These are phyloP conservation scores for Tilletia setariae DNA, from an alignment of 1,284 basidiomycete genomes.

Conservation along the genomic window DNA sequence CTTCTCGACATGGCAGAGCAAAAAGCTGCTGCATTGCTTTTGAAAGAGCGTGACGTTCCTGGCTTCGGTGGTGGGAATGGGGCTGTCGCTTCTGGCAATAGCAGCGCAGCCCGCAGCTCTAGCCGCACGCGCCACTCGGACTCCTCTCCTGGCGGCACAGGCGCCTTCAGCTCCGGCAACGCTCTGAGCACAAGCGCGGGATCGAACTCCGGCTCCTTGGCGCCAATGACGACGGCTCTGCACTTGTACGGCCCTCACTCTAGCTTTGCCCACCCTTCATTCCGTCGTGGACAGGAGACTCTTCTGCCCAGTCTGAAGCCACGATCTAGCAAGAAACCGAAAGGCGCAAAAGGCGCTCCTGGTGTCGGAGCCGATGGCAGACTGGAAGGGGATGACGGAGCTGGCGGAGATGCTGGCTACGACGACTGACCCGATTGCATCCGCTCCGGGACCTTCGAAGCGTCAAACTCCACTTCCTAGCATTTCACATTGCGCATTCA, in stretches of 20 bases:
- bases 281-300: constrained; percentile 45
- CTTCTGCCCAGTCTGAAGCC: constrained; percentile 52
- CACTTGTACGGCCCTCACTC: constrained; percentile 51
- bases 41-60: neutral
- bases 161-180: neutral
- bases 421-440: neutral
- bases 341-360: constrained; percentile 25
- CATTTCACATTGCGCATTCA: neutral
- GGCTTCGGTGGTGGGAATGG: neutral
- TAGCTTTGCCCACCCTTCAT: constrained; percentile 51
- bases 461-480: neutral
- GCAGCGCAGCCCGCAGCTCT: constrained; percentile 23
- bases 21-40: constrained; percentile 29
- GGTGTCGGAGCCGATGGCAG: neutral
- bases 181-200: neutral
- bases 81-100: neutral
- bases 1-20: constrained; percentile 45
- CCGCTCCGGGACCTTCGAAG: neutral
- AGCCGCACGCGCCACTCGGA: constrained; percentile 20
- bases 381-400: neutral
- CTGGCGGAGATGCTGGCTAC: neutral
- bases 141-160: neutral
- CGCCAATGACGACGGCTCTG: constrained; percentile 32
- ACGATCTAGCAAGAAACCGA: constrained; percentile 51
- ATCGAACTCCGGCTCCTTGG: constrained; percentile 6